Conservation (phyloP, 2,329 filamentous ascomycete species). For the Ophiocordyceps australis region DNA sequence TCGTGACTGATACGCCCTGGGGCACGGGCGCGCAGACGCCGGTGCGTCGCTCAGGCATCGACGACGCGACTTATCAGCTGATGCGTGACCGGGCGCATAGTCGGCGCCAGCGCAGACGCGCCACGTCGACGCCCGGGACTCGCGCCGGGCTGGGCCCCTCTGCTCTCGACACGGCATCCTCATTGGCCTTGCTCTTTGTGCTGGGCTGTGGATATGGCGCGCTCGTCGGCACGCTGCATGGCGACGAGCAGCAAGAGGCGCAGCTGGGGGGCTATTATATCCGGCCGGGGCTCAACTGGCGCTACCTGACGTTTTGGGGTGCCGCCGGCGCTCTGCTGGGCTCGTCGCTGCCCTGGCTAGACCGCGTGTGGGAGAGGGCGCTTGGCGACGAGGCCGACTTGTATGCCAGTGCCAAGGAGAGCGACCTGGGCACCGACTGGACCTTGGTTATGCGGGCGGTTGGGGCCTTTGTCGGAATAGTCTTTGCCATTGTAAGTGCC, state of each 20-base stretch:
- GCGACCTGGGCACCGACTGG: constrained; percentile 47
- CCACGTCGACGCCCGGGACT: constrained; percentile 13
- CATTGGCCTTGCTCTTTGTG: constrained; percentile 48
- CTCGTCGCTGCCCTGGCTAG: constrained; percentile 67
- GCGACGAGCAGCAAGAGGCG: constrained; percentile 40
- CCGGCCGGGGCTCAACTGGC: constrained; percentile 30
- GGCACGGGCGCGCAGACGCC: constrained; percentile 62
- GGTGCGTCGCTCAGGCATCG: constrained; percentile 20
- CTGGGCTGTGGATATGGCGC: constrained; percentile 73
- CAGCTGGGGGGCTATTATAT: constrained; percentile 33
- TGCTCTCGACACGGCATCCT: constrained; percentile 15
- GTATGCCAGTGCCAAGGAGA: constrained; percentile 9
- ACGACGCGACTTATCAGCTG: constrained; percentile 24
- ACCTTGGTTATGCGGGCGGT: constrained; percentile 40
- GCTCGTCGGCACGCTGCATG: constrained; percentile 64
- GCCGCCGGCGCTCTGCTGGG: constrained; percentile 61
- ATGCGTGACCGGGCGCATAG: constrained; percentile 21
- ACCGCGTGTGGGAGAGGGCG: constrained; percentile 50
- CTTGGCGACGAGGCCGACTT: constrained; percentile 18
- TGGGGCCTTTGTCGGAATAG: constrained; percentile 41
- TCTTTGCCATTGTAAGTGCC: constrained; percentile 55
- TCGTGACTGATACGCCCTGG: constrained; percentile 53
- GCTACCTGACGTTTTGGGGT: constrained; percentile 70
- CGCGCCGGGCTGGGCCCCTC: constrained; percentile 8
- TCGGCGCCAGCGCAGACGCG: constrained; percentile 14